Evolutionary conservation across 441 rosid species (phyloP).

Genomic region (Euphorbia schlechtendalii): DNA sequence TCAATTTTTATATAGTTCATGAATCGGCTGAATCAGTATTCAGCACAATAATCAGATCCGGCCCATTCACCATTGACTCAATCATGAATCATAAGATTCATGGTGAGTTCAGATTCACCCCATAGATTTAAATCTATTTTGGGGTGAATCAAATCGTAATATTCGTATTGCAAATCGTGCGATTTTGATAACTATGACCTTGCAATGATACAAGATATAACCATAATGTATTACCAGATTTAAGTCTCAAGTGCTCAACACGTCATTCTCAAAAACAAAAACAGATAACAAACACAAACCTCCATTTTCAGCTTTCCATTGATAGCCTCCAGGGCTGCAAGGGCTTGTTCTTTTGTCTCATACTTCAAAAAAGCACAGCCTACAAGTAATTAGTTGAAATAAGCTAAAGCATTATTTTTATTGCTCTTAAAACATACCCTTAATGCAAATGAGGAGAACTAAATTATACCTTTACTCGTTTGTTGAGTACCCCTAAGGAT

Average conservation of each 20-base stretch:
- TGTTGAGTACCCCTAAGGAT: constrained; percentile 94
- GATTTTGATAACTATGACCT: too few species aligned
- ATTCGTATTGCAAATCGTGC: too few species aligned
- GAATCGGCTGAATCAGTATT: too few species aligned
- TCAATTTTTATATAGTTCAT: too few species aligned
- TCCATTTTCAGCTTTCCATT: constrained; percentile 95
- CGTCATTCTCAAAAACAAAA: constrained; percentile 1
- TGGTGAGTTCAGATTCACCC: too few species aligned
- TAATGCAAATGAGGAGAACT: constrained; percentile 11
- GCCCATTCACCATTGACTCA: too few species aligned
- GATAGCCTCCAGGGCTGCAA: constrained; percentile 73
- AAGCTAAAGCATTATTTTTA: constrained; percentile 19
- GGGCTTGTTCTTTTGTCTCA: constrained; percentile 92
- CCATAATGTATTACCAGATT: not conserved
- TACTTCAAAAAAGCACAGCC: constrained; percentile 97
- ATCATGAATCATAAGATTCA: too few species aligned
- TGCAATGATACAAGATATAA: constrained; percentile 1
- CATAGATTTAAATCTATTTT: too few species aligned
- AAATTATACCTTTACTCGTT: constrained; percentile 82
- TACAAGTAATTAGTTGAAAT: constrained; percentile 29
- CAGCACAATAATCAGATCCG: too few species aligned
- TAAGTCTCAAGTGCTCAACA: not conserved
- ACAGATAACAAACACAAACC: constrained; percentile 43
- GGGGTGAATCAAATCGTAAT: too few species aligned
- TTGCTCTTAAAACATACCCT: constrained; percentile 7